Base-by-base conservation (phyloP, 129 eudicot species). In the Tanacetum coccineum region DNA sequence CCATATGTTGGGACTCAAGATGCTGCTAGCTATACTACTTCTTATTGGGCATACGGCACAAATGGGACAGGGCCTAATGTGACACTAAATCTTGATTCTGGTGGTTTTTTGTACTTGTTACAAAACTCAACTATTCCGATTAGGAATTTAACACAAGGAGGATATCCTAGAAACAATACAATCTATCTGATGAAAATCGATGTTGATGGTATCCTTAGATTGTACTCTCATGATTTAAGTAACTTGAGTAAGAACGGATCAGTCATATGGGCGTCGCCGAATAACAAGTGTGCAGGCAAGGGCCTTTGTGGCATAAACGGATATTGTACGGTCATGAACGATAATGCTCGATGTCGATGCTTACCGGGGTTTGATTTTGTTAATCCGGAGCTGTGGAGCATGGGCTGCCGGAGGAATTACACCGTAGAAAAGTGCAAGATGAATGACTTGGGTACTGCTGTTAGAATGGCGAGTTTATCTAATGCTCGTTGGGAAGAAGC, bases 221-320 rank as follows among this genome's bases (percentile, higher is more conserved):
- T 84, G 45, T 84, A 84, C 32, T 28, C 19, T 10, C 61, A 47
- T 6, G 13, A 82, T 32, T 20, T 73, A 42, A 22, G 46, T 32
- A 17, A 28, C 13, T n/a, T 0, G 0, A 20, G 45, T 9, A 36
- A 58, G 62, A 62, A 72, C 46, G 73, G 70, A 58, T 22, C 76
- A 0, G 18, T 39, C 12, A 15, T 26, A 66, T 81, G 84, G 86
- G 36, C 48, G 7, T 59, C 81, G 5, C 10, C 73, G 3, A 0
- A 3, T 0, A 18, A 81, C 44, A 67, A 26, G 51, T 83, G 88
- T 74, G 62, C 1, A 12, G 75, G 75, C 9, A 70, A 4, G 52
- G 88, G 88, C 2, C 53, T 73, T 0, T 80, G 85, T 76, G 85
- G 88, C 3, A 30, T 57, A 5, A 83, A 83, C 18, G 74, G 66